Evolutionary conservation across 371 early-diverging fungal genomes (phyloP).

Genomic region (Saksenaea vasiformis): DNA sequence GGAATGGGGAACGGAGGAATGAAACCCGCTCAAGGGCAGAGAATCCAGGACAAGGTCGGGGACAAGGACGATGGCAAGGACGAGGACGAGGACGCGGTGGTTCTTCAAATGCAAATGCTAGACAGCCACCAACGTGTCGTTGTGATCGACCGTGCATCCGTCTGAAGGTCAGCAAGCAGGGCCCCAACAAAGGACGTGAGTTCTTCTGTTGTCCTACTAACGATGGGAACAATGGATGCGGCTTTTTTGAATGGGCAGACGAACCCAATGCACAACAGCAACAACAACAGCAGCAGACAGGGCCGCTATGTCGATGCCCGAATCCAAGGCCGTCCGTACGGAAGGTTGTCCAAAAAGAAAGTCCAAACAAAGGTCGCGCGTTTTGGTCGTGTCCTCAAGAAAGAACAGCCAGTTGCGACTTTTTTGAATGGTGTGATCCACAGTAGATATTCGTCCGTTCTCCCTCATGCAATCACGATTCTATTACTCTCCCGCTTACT

Average conservation of each 20-base stretch:
- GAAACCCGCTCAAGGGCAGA: background rate
- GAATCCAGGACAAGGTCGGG: constrained; percentile 10
- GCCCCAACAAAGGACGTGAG: constrained; percentile 62
- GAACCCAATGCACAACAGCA: constrained; percentile 6
- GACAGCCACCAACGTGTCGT: constrained; percentile 29
- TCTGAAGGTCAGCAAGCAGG: constrained; percentile 52
- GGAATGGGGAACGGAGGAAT: constrained; percentile 2
- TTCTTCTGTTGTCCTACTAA: constrained; percentile 47
- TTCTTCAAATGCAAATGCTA: background rate
- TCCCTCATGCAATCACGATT: no score
- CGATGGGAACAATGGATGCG: constrained; percentile 42
- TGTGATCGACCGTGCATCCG: constrained; percentile 43
- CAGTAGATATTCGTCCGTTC: no score
- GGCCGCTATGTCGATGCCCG: constrained; percentile 58
- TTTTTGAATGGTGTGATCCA: constrained; percentile 22
- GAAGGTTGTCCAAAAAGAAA: constrained; percentile 34
- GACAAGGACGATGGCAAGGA: constrained; percentile 21
- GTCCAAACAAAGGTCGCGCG: constrained; percentile 46
- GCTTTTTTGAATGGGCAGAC: constrained; percentile 58
- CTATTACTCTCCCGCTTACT: no score
- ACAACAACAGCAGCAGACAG: constrained; percentile 9
- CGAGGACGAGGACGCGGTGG: constrained; percentile 10
- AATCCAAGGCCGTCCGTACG: constrained; percentile 30
- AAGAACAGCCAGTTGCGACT: constrained; percentile 10
- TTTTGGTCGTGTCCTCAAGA: constrained; percentile 47